Conservation (phyloP, 108 stramenopile genomes). For the Bacterosira constricta region DNA sequence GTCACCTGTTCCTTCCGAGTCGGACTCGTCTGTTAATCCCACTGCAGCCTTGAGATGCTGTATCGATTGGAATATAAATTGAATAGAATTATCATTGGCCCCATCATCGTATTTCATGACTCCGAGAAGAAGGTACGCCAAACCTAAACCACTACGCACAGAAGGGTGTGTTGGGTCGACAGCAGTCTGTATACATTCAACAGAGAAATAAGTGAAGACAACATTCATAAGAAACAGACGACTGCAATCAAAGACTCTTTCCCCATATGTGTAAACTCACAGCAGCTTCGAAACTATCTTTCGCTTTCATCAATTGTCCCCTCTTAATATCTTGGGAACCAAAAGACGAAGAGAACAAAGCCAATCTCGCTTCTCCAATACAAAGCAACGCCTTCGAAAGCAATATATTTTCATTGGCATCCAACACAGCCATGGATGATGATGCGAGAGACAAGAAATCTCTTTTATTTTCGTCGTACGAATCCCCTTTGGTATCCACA, state of each 20-base stretch:
- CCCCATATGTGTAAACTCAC: slow-evolving; percentile 11
- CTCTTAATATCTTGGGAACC: background rate
- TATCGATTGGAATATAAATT: slow-evolving; percentile 37
- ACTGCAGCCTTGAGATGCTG: slow-evolving; percentile 40
- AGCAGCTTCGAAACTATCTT: slow-evolving; percentile 28
- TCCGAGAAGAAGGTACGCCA: slow-evolving; percentile 40
- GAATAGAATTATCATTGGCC: background rate
- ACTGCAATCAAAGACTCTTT: too few species aligned
- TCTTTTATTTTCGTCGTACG: background rate
- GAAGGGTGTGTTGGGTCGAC: slow-evolving; percentile 39
- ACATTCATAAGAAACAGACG: background rate
- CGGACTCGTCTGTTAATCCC: background rate
- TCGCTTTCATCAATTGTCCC: slow-evolving; percentile 7
- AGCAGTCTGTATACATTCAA: slow-evolving; percentile 11
- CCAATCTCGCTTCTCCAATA: slow-evolving; percentile 37
- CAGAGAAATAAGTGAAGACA: background rate
- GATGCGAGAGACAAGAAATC: background rate
- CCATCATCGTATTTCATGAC: background rate
- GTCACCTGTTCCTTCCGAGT: background rate
- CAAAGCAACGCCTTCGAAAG: slow-evolving; percentile 40
- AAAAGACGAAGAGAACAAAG: slow-evolving; percentile 3
- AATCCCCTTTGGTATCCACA: background rate
- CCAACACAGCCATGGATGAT: background rate
- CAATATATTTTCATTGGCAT: slow-evolving; percentile 19
- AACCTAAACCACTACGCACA: slow-evolving; percentile 22